Conservation (phyloP, 2,329 filamentous ascomycete species). For the Monilinia vaccinii-corymbosi region DNA sequence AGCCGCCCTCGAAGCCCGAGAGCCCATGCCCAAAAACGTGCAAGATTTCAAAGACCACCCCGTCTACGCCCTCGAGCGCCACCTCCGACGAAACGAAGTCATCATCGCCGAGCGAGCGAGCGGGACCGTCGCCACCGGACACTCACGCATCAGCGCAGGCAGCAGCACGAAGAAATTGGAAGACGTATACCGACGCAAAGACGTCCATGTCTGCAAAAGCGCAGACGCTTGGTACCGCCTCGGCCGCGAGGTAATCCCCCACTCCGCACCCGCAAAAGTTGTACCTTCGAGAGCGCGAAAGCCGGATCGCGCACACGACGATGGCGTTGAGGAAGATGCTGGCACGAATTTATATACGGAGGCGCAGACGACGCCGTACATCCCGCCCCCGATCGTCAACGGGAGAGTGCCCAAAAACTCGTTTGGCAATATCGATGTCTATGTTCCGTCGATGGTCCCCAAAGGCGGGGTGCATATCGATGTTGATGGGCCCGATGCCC, state of each 20-base stretch:
- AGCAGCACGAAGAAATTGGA: constrained; percentile 48
- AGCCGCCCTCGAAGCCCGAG: constrained; percentile 57
- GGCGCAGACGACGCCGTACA: constrained; percentile 63
- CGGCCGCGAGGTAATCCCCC: constrained; percentile 67
- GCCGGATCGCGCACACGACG: constrained; percentile 28
- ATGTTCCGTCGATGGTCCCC: constrained; percentile 86
- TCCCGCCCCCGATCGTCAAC: constrained; percentile 63
- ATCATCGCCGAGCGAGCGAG: constrained; percentile 59
- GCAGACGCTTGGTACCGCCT: constrained; percentile 86
- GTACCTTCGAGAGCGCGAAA: constrained; percentile 36
- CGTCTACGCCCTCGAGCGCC: constrained; percentile 72
- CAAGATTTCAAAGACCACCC: constrained; percentile 84
- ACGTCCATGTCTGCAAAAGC: constrained; percentile 70
- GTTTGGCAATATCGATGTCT: constrained; percentile 90
- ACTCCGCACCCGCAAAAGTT: constrained; percentile 77
- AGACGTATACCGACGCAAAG: constrained; percentile 69
- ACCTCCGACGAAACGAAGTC: constrained; percentile 76
- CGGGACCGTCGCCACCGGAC: constrained; percentile 66
- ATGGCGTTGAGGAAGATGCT: constrained; percentile 35
- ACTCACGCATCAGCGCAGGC: constrained; percentile 33
- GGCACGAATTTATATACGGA: constrained; percentile 51
- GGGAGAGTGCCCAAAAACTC: constrained; percentile 81
- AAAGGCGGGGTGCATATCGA: constrained; percentile 65
- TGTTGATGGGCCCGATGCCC: constrained; percentile 45
- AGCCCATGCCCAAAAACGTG: constrained; percentile 79